Evolutionary conservation across 768 basidiomycete species (phyloP).

Genomic region (Phlebiopsis flavidoalba): DNA sequence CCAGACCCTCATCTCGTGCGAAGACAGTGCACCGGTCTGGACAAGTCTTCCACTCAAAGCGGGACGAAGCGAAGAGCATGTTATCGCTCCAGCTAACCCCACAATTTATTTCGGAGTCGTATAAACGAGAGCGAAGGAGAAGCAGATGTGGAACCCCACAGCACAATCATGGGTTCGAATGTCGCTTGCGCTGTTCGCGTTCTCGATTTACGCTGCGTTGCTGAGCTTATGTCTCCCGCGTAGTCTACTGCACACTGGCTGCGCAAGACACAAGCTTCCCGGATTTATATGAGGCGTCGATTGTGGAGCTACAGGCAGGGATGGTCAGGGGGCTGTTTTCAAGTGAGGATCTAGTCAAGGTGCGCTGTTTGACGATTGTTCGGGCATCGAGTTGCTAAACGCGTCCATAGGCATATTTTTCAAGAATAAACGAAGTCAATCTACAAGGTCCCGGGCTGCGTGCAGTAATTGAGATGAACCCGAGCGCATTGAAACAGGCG

Average conservation of each 20-base stretch:
- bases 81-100: too few species aligned
- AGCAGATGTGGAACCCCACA: too few species aligned
- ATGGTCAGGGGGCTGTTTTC: slow-evolving; percentile 45
- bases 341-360: slow-evolving; percentile 61
- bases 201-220: slow-evolving; percentile 4
- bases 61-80: too few species aligned
- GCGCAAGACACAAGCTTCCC: slow-evolving; percentile 25
- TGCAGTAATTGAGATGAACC: slow-evolving; percentile 55
- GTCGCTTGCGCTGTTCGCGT: slow-evolving; percentile 1
- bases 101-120: too few species aligned
- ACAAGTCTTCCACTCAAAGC: too few species aligned
- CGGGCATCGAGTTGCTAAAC: not conserved
- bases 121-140: too few species aligned
- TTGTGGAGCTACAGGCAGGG: slow-evolving; percentile 49
- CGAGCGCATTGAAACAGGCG: slow-evolving; percentile 47
- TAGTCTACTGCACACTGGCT: slow-evolving; percentile 15
- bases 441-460: slow-evolving; percentile 47
- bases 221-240: slow-evolving; percentile 19
- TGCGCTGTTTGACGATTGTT: slow-evolving; percentile 14
- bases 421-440: slow-evolving; percentile 62
- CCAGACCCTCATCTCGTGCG: too few species aligned
- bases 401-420: slow-evolving; percentile 50
- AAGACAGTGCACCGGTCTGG: too few species aligned
- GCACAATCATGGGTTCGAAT: not conserved
- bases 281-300: slow-evolving; percentile 58